Conservation (phyloP, 176 grass and related monocot species). For the Cocos nucifera region DNA sequence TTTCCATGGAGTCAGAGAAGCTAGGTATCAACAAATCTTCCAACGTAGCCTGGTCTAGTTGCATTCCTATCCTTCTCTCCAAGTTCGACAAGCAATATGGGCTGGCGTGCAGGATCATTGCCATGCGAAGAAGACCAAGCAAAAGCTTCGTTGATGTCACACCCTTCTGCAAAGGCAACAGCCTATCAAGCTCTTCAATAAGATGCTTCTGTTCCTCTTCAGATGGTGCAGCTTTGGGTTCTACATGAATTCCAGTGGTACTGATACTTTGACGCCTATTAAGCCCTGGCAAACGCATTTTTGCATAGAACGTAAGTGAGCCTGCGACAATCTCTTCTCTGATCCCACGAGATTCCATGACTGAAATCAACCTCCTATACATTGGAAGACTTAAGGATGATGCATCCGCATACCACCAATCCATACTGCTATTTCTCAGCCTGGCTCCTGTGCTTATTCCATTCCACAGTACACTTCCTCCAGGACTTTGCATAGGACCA, state of each 20-base stretch:
- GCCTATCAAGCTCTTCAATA: conserved; percentile 73
- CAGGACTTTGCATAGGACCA: conserved; percentile 54
- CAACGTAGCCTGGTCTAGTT: conserved; percentile 73
- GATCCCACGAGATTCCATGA: conserved; percentile 57
- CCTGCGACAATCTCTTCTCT: conserved; percentile 54
- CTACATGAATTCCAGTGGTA: conserved; percentile 36
- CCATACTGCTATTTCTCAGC: conserved; percentile 41
- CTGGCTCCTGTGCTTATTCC: conserved; percentile 72
- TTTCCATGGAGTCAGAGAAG: conserved; percentile 50
- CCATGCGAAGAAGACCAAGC: conserved; percentile 64
- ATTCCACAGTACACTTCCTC: conserved; percentile 77
- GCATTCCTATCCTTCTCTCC: conserved; percentile 77
- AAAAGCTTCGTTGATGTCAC: conserved; percentile 60
- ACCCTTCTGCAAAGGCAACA: conserved; percentile 68
- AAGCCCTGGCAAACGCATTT: conserved; percentile 61
- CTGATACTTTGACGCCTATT: conserved; percentile 63
- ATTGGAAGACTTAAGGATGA: conserved; percentile 61
- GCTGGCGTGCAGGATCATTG: conserved; percentile 66
- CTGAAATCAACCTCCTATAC: conserved; percentile 63
- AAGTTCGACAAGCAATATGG: conserved; percentile 55
- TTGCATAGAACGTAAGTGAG: conserved; percentile 68
- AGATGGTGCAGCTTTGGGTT: conserved; percentile 28
- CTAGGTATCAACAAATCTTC: conserved; percentile 83
- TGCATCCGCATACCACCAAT: conserved; percentile 93
- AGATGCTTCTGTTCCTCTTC: conserved; percentile 80